These are phyloP conservation scores for Colletotrichum caudatum DNA, from an alignment of 2,329 filamentous ascomycete species.

Conservation along the genomic window DNA sequence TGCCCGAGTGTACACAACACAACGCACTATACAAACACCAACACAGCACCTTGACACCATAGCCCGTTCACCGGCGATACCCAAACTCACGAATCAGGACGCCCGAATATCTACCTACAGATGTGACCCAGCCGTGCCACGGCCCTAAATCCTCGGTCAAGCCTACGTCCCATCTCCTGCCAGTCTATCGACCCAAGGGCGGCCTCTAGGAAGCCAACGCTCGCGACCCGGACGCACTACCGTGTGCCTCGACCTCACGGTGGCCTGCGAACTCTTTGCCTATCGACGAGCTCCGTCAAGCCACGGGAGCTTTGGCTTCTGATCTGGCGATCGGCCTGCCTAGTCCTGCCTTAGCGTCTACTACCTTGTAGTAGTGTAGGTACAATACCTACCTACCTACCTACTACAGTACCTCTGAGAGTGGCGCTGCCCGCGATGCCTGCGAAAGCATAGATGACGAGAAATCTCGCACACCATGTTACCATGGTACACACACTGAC, in stretches of 20 bases:
- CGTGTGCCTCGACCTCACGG: conserved; percentile 23
- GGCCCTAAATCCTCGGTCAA: conserved; percentile 8
- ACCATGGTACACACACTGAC: conserved; percentile 13
- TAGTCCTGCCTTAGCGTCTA: conserved; percentile 17
- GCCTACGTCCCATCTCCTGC: conserved; percentile 14
- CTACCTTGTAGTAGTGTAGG: too few relatives aligned
- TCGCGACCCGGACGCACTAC: conserved; percentile 16
- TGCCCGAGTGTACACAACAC: conserved; percentile 22
- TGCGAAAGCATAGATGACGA: not conserved
- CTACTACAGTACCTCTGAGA: not conserved
- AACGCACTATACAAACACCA: conserved; percentile 17
- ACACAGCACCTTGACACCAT: conserved; percentile 23
- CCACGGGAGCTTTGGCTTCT: conserved; percentile 23
- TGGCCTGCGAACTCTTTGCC: conserved; percentile 16
- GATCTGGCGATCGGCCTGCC: conserved; percentile 20
- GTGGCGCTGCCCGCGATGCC: conserved; percentile 11
- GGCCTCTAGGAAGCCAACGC: conserved; percentile 12
- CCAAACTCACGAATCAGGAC: conserved; percentile 28
- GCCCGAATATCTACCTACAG: not conserved
- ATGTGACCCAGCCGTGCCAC: conserved; percentile 20
- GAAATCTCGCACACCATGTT: conserved; percentile 1
- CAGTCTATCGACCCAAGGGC: conserved; percentile 23
- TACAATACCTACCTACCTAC: too few relatives aligned
- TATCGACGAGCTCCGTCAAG: not conserved
- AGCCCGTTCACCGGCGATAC: conserved; percentile 13